Evolutionary conservation across 306 rosid species (phyloP), one percentile per base, ranked within the genome.

Genomic region (Dalbergia oliveri): DNA sequence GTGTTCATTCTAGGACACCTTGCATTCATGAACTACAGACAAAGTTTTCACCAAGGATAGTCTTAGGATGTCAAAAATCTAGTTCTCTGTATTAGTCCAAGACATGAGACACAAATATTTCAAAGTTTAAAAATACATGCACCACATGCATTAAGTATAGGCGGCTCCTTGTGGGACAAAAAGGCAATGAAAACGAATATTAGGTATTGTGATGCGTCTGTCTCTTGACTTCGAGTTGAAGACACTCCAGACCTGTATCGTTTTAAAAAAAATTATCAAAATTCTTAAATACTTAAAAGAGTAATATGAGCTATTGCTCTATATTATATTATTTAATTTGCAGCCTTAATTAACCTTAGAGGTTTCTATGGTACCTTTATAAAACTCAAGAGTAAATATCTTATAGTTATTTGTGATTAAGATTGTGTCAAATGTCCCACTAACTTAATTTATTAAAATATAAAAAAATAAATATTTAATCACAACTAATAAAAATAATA

Each of bases 221-320:
- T 51, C 31, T 77, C 35, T 78, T 57, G 37, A 50, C 87, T 86
- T 86, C 67, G 87, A 86, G 91, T 88, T 79, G 50, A 86, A 86
- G 85, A 82, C 72, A 84, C 91, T 84, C 86, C 78, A 80, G 39
- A 3, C 23, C 9, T 33, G 11, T 79, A 39, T 70, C 12, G 14
- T 49, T 56, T 39, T 13, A 73, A 53, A 53, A 8, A 35, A 26
- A 54, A 8, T 11, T 47, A 10, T 26, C 8, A 47, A 47, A 47
- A 2, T 47, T 47, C 53, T 47, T 10, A 10, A 4, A 47, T 47
- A 10, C 12, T 43, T 43, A 9, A 43, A 43, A 10, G 9, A 43
- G 49, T 9, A 43, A 43, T 37, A 37, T 9, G 12, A 43, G 1
- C 10, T 3, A 45, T 11, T 45, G 12, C 50, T 50, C 16, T 50